Evolutionary conservation across 2,329 filamentous ascomycete genomes (phyloP).

Genomic region (Beauveria varroae): DNA sequence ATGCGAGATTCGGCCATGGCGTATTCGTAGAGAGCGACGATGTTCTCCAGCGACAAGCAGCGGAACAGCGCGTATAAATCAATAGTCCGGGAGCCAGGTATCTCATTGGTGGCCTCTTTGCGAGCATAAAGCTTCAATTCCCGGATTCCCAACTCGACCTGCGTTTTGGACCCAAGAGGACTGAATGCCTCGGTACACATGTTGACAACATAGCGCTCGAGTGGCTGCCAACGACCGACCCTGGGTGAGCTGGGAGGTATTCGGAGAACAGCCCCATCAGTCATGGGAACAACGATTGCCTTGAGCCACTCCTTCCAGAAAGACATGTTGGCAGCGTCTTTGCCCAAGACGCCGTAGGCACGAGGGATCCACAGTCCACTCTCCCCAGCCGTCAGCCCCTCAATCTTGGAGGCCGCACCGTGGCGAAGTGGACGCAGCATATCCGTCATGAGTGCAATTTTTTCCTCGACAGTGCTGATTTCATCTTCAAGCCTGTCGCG

Average conservation of each 20-base stretch:
- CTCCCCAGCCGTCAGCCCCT: slow-evolving; percentile 89
- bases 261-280: slow-evolving; percentile 71
- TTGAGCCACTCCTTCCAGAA: slow-evolving; percentile 99
- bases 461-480: slow-evolving; percentile 93
- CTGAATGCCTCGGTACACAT: slow-evolving; percentile 91
- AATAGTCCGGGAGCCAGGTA: slow-evolving; percentile 83
- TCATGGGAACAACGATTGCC: slow-evolving; percentile 92
- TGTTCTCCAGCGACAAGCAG: slow-evolving; percentile 82
- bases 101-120: slow-evolving; percentile 86
- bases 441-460: slow-evolving; percentile 94
- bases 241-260: slow-evolving; percentile 84
- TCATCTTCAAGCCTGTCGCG: slow-evolving; percentile 85
- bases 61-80: slow-evolving; percentile 92
- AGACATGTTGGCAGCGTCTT: slow-evolving; percentile 71
- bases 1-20: slow-evolving; percentile 89
- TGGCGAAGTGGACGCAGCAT: slow-evolving; percentile 87
- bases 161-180: slow-evolving; percentile 86
- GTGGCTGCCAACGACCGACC: slow-evolving; percentile 88
- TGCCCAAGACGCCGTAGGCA: slow-evolving; percentile 85
- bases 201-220: slow-evolving; percentile 96
- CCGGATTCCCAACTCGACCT: slow-evolving; percentile 84
- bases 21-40: slow-evolving; percentile 88
- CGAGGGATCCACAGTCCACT: slow-evolving; percentile 93
- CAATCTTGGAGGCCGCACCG: slow-evolving; percentile 92
- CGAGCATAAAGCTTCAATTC: slow-evolving; percentile 88